Evolutionary conservation across 1,284 basidiomycete species (phyloP).

Genomic region (Apiotrichum siamense): DNA sequence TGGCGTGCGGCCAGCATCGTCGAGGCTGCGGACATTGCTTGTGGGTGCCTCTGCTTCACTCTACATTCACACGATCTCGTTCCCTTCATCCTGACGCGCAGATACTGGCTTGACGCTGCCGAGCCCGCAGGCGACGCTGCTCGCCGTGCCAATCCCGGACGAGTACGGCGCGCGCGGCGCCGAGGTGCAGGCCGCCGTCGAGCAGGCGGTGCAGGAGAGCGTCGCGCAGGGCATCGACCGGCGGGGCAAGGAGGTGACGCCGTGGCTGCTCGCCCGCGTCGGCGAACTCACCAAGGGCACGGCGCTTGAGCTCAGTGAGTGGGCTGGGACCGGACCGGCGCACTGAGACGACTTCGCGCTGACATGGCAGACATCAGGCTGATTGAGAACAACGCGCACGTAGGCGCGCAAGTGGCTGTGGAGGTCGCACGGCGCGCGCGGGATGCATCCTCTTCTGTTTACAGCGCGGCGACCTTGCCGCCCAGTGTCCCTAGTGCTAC

Average conservation of each 20-base stretch:
- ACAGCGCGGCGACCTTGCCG: not conserved
- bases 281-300: slow-evolving; percentile 70
- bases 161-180: slow-evolving; percentile 63
- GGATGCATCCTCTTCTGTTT: not conserved
- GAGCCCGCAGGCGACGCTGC: slow-evolving; percentile 53
- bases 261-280: slow-evolving; percentile 85
- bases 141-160: slow-evolving; percentile 86
- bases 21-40: slow-evolving; percentile 21
- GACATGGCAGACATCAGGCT: slow-evolving; percentile 69
- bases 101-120: slow-evolving; percentile 43
- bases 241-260: slow-evolving; percentile 86
- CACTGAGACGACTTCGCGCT: too few relatives aligned
- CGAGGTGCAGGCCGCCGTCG: slow-evolving; percentile 70
- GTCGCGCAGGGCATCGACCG: slow-evolving; percentile 73
- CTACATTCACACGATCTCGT: not conserved
- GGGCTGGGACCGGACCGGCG: too few relatives aligned
- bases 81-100: slow-evolving; percentile 8
- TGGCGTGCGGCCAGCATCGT: slow-evolving; percentile 10
- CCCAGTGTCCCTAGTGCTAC: too few relatives aligned
- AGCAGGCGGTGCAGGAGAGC: slow-evolving; percentile 78
- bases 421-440: slow-evolving; percentile 51
- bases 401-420: slow-evolving; percentile 77
- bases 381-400: slow-evolving; percentile 81
- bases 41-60: slow-evolving; percentile 1
- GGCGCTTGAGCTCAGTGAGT: slow-evolving; percentile 66